A percentile compares a stretch with the other conserved stretches of the same genome.
Evolutionary conservation across 306 rosid species (phyloP).

Genomic region (Medicago arabica): DNA sequence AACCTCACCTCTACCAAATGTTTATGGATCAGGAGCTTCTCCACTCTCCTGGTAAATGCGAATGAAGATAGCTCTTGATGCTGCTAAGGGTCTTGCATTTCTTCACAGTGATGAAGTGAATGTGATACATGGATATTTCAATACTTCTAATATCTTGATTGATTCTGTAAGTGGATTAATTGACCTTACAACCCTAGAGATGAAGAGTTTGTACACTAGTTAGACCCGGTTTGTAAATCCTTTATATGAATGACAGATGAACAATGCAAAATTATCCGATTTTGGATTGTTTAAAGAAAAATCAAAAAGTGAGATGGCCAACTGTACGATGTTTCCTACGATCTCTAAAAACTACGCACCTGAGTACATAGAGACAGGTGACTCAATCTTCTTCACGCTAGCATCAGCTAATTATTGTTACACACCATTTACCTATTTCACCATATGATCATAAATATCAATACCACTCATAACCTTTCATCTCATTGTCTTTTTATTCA

Average conservation of each 20-base stretch:
- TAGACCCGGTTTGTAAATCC: constrained; percentile 35
- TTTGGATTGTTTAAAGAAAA: constrained; percentile 51
- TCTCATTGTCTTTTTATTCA: neutral
- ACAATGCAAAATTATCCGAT: constrained; percentile 79
- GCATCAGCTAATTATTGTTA: no score
- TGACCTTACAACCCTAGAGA: neutral
- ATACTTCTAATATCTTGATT: constrained; percentile 77
- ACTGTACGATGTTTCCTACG: neutral
- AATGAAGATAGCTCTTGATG: constrained; percentile 72
- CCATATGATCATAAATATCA: no score
- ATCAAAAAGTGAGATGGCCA: constrained; percentile 50
- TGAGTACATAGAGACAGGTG: constrained; percentile 82
- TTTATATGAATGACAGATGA: constrained; percentile 53
- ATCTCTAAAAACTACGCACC: constrained; percentile 56
- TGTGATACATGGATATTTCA: constrained; percentile 63
- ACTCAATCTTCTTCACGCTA: neutral
- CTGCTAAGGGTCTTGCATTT: constrained; percentile 86
- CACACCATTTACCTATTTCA: no score
- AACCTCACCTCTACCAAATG: no score
- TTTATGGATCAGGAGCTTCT: neutral
- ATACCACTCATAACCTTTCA: neutral
- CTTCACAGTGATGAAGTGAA: constrained; percentile 73
- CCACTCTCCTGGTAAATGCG: neutral
- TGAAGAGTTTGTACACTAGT: constrained; percentile 23
- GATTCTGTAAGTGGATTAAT: constrained; percentile 55